A percentile compares a stretch with the other conserved stretches of the same genome.
Conservation (phyloP, 495 filamentous ascomycete genomes). For the Neurospora sp. region DNA sequence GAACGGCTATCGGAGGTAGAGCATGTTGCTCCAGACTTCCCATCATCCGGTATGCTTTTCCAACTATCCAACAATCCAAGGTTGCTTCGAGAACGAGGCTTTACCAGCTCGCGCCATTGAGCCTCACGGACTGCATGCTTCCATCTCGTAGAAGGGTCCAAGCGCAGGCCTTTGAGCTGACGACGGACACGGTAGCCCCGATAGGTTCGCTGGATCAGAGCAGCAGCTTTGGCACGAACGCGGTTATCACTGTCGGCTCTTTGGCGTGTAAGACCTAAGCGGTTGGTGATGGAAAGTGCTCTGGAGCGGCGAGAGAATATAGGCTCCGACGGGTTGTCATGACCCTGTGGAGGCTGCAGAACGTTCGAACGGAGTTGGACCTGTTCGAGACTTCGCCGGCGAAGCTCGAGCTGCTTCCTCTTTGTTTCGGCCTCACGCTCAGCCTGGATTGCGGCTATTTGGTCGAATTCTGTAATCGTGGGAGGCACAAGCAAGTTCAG, state of each 20-base stretch:
- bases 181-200: conserved; percentile 61
- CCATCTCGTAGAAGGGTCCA: conserved; percentile 63
- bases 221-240: conserved; percentile 33
- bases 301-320: neutral
- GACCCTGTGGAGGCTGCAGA: neutral
- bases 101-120: conserved; percentile 46
- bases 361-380: conserved; percentile 16
- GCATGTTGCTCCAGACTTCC: neutral
- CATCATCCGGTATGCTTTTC: neutral
- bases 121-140: conserved; percentile 56
- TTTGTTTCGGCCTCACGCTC: conserved; percentile 36
- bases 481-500: conserved; percentile 39
- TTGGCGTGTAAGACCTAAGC: neutral
- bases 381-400: conserved; percentile 15
- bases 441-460: conserved; percentile 34
- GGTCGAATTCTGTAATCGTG: conserved; percentile 29
- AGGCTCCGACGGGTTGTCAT: neutral
- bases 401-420: conserved; percentile 21
- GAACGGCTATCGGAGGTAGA: conserved; percentile 6
- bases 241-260: conserved; percentile 7
- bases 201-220: conserved; percentile 55
- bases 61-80: neutral
- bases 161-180: conserved; percentile 50
- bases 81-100: conserved; percentile 32
- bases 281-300: neutral